Conservation (phyloP, 345 rosid genomes). For the Cardiospermum halicacabum region DNA sequence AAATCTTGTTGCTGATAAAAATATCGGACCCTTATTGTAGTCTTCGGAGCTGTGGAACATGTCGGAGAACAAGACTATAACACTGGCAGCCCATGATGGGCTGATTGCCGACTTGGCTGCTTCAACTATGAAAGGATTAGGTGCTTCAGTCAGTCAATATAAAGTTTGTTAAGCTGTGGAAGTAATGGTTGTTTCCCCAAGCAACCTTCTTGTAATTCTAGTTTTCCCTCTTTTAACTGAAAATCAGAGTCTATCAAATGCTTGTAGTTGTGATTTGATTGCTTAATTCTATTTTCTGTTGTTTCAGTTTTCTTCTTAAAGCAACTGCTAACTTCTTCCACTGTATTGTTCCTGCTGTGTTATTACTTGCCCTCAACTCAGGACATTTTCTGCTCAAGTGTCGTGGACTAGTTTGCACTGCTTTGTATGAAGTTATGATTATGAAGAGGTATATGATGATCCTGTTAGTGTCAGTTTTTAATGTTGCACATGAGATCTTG, state of each 20-base stretch:
- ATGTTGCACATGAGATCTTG: not conserved
- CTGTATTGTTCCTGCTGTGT: constrained; percentile 17
- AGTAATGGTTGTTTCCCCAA: no score
- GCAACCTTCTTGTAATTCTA: no score
- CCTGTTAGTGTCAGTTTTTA: not conserved
- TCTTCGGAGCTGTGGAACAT: no score
- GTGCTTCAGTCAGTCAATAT: no score
- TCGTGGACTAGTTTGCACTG: not conserved
- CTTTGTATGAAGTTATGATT: not conserved
- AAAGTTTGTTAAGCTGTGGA: no score
- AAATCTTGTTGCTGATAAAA: no score
- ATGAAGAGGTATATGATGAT: not conserved
- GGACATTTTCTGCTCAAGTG: not conserved
- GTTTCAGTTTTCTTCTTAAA: constrained; percentile 15
- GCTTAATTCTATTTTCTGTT: constrained; percentile 9
- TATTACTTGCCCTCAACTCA: constrained; percentile 1
- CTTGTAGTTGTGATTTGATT: constrained; percentile 10
- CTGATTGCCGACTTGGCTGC: no score
- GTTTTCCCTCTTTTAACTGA: not conserved
- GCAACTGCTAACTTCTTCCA: constrained; percentile 18
- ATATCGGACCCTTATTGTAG: no score
- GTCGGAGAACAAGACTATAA: no score
- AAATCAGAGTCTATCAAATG: constrained; percentile 2
- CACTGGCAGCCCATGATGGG: no score
- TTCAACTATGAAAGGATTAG: no score